Conservation (phyloP, 2,329 filamentous ascomycete species). For the Nakataea oryzae region DNA sequence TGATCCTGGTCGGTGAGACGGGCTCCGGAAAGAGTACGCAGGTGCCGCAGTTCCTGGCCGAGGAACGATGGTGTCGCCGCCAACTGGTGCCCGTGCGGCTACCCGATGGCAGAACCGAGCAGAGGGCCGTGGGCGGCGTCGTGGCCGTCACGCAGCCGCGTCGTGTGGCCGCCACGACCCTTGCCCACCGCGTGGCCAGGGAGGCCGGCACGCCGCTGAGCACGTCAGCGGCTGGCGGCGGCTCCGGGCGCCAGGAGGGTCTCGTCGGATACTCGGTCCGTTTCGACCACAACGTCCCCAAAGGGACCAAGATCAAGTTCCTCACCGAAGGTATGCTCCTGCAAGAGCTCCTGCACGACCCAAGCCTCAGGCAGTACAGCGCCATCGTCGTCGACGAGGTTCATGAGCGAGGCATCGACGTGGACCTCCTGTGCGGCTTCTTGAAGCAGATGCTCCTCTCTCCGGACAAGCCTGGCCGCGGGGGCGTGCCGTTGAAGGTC, state of each 20-base stretch:
- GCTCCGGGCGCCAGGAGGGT: slow-evolving; percentile 26
- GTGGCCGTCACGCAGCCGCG: slow-evolving; percentile 93
- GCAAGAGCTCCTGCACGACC: slow-evolving; percentile 84
- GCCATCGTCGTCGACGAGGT: slow-evolving; percentile 92
- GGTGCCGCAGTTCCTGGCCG: slow-evolving; percentile 78
- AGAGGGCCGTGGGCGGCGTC: slow-evolving; percentile 50
- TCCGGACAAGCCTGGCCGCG: slow-evolving; percentile 47
- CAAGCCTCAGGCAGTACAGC: slow-evolving; percentile 73
- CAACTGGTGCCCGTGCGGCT: slow-evolving; percentile 37
- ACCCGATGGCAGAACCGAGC: slow-evolving; percentile 17
- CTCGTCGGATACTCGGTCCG: slow-evolving; percentile 86
- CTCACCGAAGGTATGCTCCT: slow-evolving; percentile 93
- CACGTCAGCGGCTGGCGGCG: not conserved
- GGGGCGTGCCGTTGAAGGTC: slow-evolving; percentile 71
- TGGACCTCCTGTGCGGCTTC: slow-evolving; percentile 84
- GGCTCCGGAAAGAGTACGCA: slow-evolving; percentile 97
- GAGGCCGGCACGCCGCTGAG: slow-evolving; percentile 53
- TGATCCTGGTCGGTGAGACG: slow-evolving; percentile 86
- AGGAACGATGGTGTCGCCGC: slow-evolving; percentile 66
- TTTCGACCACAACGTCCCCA: slow-evolving; percentile 81
- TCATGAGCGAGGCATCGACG: slow-evolving; percentile 89
- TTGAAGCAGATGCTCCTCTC: slow-evolving; percentile 63
- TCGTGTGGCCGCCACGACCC: slow-evolving; percentile 82
- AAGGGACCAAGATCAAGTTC: slow-evolving; percentile 80
- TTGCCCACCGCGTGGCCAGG: slow-evolving; percentile 78